Evolutionary conservation across 768 basidiomycete genomes (phyloP).

Genomic region (Fistulinella prunicolor): DNA sequence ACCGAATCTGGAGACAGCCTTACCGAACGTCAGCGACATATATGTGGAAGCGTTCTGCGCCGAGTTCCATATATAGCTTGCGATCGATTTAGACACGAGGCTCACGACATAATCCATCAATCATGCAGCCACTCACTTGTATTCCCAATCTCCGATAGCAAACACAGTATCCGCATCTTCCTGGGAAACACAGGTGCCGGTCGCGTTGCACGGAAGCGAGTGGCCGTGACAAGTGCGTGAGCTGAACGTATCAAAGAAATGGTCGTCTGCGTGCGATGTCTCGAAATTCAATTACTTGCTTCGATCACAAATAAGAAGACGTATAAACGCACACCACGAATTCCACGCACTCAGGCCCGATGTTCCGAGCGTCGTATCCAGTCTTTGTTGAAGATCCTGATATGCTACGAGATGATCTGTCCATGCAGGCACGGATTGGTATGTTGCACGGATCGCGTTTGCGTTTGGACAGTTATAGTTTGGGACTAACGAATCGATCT

Average conservation of each 20-base stretch:
- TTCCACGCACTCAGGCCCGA: slow-evolving; percentile 39
- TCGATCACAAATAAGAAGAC: neutral
- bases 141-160: slow-evolving; percentile 60
- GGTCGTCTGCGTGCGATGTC: slow-evolving; percentile 28
- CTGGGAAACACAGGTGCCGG: slow-evolving; percentile 39
- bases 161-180: slow-evolving; percentile 51
- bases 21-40: slow-evolving; percentile 45
- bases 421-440: slow-evolving; percentile 46
- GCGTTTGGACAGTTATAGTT: slow-evolving; percentile 44
- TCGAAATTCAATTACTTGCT: neutral
- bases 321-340: slow-evolving; percentile 42
- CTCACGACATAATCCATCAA: neutral
- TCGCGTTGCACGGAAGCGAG: slow-evolving; percentile 42
- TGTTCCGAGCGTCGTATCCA: slow-evolving; percentile 41
- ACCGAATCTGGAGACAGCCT: neutral
- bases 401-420: slow-evolving; percentile 41
- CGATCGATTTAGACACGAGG: neutral
- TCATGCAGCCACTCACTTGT: slow-evolving; percentile 46
- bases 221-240: slow-evolving; percentile 45
- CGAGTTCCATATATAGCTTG: slow-evolving; percentile 49
- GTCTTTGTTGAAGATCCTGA: slow-evolving; percentile 34
- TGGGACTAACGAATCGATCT: slow-evolving; percentile 50
- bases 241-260: slow-evolving; percentile 52
- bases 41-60: slow-evolving; percentile 44
- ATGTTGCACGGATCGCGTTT: slow-evolving; percentile 36